A percentile compares a stretch with the other conserved stretches of the same genome.
These are phyloP conservation scores for Rhypophila decipiens DNA, from an alignment of 495 filamentous ascomycete genomes.

Conservation along the genomic window DNA sequence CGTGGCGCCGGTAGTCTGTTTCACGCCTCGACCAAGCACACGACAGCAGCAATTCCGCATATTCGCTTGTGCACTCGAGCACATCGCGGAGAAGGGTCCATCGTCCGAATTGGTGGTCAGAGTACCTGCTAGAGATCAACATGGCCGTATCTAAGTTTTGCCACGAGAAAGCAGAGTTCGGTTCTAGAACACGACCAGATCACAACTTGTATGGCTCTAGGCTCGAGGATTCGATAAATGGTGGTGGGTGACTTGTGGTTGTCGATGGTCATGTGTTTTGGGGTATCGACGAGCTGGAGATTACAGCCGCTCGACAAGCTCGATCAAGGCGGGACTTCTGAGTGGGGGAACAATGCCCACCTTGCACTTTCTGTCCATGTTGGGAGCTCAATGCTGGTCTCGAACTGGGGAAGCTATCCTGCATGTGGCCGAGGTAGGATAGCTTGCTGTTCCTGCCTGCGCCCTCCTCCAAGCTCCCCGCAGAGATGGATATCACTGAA, in stretches of 20 bases:
- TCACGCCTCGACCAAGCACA: conserved; percentile 2
- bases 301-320: too few relatives aligned
- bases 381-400: neutral
- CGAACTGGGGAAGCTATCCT: neutral
- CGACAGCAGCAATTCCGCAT: neutral
- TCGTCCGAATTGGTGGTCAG: neutral
- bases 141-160: too few relatives aligned
- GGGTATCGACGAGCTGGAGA: too few relatives aligned
- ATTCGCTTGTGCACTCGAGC: neutral
- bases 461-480: neutral
- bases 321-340: neutral
- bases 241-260: too few relatives aligned
- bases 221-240: too few relatives aligned
- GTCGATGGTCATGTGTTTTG: too few relatives aligned
- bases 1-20: conserved; percentile 18
- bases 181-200: too few relatives aligned
- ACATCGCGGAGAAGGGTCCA: neutral
- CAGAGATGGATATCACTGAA: too few relatives aligned
- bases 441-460: too few relatives aligned
- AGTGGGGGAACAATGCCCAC: neutral
- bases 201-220: too few relatives aligned
- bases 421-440: neutral
- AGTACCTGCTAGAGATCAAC: too few relatives aligned
- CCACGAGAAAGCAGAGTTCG: too few relatives aligned
- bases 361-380: neutral